These are phyloP conservation scores for Parmelia sp. DNA, from an alignment of 495 filamentous ascomycete species.

Conservation along the genomic window DNA sequence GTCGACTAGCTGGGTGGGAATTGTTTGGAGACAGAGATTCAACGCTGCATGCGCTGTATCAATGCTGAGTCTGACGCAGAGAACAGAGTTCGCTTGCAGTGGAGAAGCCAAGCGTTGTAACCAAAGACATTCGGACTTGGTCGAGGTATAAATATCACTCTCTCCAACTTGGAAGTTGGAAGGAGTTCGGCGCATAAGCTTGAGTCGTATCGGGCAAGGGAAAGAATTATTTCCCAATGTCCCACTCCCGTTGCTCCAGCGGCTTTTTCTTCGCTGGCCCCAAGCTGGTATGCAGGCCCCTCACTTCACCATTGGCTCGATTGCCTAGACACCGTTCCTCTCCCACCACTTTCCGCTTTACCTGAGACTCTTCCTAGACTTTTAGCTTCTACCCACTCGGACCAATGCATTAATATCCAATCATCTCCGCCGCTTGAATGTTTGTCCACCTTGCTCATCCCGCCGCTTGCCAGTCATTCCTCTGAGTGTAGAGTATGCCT, in stretches of 20 bases:
- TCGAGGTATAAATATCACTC: slow-evolving; percentile 1
- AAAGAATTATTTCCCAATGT: neutral
- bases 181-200: slow-evolving; percentile 19
- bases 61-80: neutral
- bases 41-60: neutral
- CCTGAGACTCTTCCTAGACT: slow-evolving; percentile 18
- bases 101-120: neutral
- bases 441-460: neutral
- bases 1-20: neutral
- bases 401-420: neutral
- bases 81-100: neutral
- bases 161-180: neutral
- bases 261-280: slow-evolving; percentile 16
- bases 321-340: slow-evolving; percentile 21
- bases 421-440: slow-evolving; percentile 4
- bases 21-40: neutral
- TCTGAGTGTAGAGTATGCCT: neutral
- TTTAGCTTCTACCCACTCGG: slow-evolving; percentile 8
- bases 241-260: slow-evolving; percentile 18
- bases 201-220: slow-evolving; percentile 21
- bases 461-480: slow-evolving; percentile 1
- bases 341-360: slow-evolving; percentile 23
- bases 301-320: slow-evolving; percentile 24
- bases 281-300: slow-evolving; percentile 25
- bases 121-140: neutral